Conservation (phyloP, 495 filamentous ascomycete species). For the Aspergillus ostianus region DNA sequence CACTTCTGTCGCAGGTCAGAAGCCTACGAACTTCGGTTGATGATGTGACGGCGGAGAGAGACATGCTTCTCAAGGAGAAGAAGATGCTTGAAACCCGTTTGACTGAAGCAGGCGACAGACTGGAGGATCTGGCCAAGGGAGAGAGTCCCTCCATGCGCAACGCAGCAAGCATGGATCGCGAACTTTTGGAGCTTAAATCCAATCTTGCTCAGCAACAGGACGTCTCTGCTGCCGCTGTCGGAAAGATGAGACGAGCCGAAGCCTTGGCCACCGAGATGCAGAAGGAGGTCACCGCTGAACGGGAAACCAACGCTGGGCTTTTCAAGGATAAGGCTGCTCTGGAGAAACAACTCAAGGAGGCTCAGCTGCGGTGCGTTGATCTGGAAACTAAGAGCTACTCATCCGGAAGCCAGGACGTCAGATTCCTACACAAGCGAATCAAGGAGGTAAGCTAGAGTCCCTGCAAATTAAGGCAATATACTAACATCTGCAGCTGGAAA, state of each 20-base stretch:
- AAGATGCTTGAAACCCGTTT: constrained; percentile 83
- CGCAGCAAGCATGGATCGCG: constrained; percentile 84
- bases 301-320: constrained; percentile 77
- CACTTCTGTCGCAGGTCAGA: constrained; percentile 87
- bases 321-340: constrained; percentile 89
- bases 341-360: constrained; percentile 88
- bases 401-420: constrained; percentile 87
- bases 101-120: constrained; percentile 79
- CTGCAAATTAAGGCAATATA: not conserved
- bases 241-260: constrained; percentile 97
- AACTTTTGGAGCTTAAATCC: constrained; percentile 87
- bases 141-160: constrained; percentile 90
- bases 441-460: constrained; percentile 71
- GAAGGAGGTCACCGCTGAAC: constrained; percentile 88
- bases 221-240: constrained; percentile 85
- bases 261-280: constrained; percentile 85
- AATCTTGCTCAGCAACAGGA: constrained; percentile 91
- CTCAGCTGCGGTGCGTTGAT: constrained; percentile 86
- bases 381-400: constrained; percentile 97
- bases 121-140: constrained; percentile 86
- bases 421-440: constrained; percentile 90
- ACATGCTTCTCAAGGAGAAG: constrained; percentile 85
- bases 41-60: constrained; percentile 81
- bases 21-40: constrained; percentile 80
- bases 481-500: constrained; percentile 68